Evolutionary conservation across 495 filamentous ascomycete species (phyloP).

Genomic region (Aspergillus biplanus): DNA sequence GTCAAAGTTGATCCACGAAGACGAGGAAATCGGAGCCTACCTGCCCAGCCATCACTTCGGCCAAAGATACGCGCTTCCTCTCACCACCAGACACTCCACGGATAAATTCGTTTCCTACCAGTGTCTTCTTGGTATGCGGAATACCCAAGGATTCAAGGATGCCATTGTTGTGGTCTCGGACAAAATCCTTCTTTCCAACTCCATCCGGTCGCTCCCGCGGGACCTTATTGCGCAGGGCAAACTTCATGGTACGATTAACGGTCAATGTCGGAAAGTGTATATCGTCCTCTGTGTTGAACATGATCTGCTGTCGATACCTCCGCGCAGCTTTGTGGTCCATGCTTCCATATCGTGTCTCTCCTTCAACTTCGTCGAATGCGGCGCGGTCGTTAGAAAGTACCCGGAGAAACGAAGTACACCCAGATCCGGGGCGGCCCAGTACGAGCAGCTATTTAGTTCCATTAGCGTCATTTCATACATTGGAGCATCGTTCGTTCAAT

Average conservation of each 20-base stretch:
- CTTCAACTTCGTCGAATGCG: constrained; percentile 39
- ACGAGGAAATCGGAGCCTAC: constrained; percentile 42
- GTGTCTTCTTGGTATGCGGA: constrained; percentile 74
- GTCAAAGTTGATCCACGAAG: constrained; percentile 26
- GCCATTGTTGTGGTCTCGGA: constrained; percentile 68
- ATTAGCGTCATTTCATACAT: neutral
- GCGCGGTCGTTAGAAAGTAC: constrained; percentile 44
- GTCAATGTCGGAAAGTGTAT: constrained; percentile 80
- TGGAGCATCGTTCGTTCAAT: neutral
- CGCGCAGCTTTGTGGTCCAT: constrained; percentile 40
- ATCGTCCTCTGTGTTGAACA: constrained; percentile 61
- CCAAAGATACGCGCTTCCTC: constrained; percentile 80
- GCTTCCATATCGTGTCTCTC: constrained; percentile 38
- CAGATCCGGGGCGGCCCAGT: constrained; percentile 47
- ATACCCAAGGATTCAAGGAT: constrained; percentile 80
- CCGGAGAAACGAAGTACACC: constrained; percentile 46
- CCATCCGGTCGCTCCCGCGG: constrained; percentile 61
- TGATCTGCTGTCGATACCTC: constrained; percentile 44
- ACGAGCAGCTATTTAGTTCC: constrained; percentile 39
- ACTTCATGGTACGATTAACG: constrained; percentile 81
- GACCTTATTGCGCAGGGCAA: constrained; percentile 71
- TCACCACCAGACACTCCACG: constrained; percentile 84
- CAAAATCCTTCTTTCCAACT: constrained; percentile 57
- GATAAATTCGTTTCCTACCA: constrained; percentile 81
- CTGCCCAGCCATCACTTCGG: constrained; percentile 68